Base-by-base conservation (phyloP, 331 rosid species). In the Acacia concinna region DNA sequence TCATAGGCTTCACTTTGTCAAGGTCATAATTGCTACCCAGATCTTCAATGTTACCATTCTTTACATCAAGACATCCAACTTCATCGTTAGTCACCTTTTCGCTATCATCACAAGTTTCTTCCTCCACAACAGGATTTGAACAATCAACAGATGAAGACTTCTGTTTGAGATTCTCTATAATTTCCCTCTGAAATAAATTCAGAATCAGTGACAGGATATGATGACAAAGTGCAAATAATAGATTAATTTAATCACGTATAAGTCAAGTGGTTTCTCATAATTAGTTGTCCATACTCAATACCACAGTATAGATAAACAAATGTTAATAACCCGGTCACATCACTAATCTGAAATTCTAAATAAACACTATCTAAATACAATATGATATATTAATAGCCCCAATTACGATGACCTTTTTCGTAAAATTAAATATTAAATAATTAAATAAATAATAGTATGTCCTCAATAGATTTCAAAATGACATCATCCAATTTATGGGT, bases 131-230 rank as follows among this genome's bases (percentile, higher is more conserved):
- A 85, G 68, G 46, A 73, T 77, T 78, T 79, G 83, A 83, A 83
- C 70, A 64, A 76, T 81, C 85, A 68, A 64, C 74, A 44, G 78
- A 78, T 23, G 81, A 77, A 73, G 85, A 67, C 77, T 84, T 84
- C 59, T 72, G 82, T 52, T 63, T 41, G 57, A 84, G 74, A 82
- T 75, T 85, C 68, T 89, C 89, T 35, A 65, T 71, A 38, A 68
- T 54, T 74, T 90, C 89, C 65, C 80, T 72, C 83, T 70, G 87
- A 81, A 74, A 56, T 57, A 83, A 75, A 75, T 86, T 90, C 85
- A 84, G 76, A 81, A 64, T 56, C 71, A 87, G 74, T 28, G 64
- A 75, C 43, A 76, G 59, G 79, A 78, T n/a, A 77, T 47, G 47
- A 67, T 10, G 32, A 78, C 32, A 21, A 68, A 38, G 46, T 68